A percentile compares a stretch with the other conserved stretches of the same genome.
Evolutionary conservation across 805 yeast species (phyloP).

Genomic region (Ogataea neopini): DNA sequence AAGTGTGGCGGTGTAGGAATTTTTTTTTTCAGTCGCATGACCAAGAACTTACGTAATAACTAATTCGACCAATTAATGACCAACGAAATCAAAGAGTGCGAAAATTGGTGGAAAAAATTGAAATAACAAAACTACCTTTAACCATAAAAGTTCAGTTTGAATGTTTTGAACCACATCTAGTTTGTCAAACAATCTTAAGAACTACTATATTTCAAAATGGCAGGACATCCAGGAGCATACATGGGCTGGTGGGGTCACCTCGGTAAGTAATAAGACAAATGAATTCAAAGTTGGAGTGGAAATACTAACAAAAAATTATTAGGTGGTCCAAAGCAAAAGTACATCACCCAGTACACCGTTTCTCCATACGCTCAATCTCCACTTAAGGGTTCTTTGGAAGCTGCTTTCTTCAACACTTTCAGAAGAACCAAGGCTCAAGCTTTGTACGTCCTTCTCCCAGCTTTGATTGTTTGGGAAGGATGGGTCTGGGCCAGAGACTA

Average conservation of each 20-base stretch:
- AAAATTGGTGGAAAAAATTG: constrained; percentile 3
- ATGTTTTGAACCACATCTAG: neutral
- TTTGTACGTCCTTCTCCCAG: constrained; percentile 77
- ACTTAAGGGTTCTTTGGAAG: constrained; percentile 80
- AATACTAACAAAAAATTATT: constrained; percentile 4
- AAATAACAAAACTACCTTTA: neutral
- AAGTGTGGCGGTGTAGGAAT: too few relatives aligned
- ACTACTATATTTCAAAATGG: constrained; percentile 46
- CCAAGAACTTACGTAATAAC: neutral
- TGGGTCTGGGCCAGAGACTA: constrained; percentile 88
- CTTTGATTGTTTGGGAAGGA: constrained; percentile 75
- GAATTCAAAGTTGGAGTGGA: neutral
- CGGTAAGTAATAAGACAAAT: constrained; percentile 45
- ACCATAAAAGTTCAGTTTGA: neutral
- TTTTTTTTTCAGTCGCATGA: too few relatives aligned
- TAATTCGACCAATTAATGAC: constrained; percentile 7
- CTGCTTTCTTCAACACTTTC: constrained; percentile 87
- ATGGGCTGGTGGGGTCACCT: constrained; percentile 98
- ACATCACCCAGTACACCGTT: constrained; percentile 83
- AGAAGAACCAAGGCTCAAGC: constrained; percentile 91
- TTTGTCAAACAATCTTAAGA: constrained; percentile 3
- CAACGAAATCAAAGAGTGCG: constrained; percentile 8
- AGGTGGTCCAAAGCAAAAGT: constrained; percentile 79
- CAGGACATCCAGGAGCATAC: constrained; percentile 71
- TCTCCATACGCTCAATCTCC: constrained; percentile 95